Evolutionary conservation across 352 stramenopile species (phyloP).

Genomic region (Globisporangium spiculum): DNA sequence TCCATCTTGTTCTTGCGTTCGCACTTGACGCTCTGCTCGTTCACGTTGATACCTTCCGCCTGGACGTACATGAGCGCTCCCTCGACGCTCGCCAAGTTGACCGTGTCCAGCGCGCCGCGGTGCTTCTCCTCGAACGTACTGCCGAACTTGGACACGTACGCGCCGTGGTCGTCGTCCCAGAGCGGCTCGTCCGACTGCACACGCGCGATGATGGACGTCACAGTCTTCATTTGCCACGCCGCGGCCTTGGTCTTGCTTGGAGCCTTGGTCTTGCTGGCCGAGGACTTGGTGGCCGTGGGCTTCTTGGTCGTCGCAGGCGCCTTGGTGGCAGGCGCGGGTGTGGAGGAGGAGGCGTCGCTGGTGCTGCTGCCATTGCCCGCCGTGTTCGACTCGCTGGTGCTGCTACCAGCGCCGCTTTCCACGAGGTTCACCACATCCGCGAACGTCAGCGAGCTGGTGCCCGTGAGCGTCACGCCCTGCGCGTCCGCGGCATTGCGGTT

Average conservation of each 20-base stretch:
- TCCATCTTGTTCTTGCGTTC: conserved; percentile 33
- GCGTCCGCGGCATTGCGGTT: background rate
- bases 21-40: conserved; percentile 23
- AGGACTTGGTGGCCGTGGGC: background rate
- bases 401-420: background rate
- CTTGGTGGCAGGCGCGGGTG: background rate
- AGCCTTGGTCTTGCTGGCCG: background rate
- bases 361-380: background rate
- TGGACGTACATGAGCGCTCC: conserved; percentile 81
- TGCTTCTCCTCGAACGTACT: conserved; percentile 27
- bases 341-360: background rate
- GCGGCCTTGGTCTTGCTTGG: background rate
- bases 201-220: conserved; percentile 29
- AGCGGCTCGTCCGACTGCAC: conserved; percentile 30
- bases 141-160: conserved; percentile 25
- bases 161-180: conserved; percentile 24
- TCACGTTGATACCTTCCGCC: conserved; percentile 58
- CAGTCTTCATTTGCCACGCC: conserved; percentile 18
- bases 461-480: conserved; percentile 10
- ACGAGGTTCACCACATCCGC: background rate
- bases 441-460: conserved; percentile 9
- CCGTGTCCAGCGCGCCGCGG: conserved; percentile 44
- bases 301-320: background rate
- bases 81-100: conserved; percentile 77
- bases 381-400: background rate